A percentile compares a stretch with the other conserved stretches of the same genome.
Conservation (phyloP, 2,329 filamentous ascomycete genomes). For the Pyrenochaeta sp. region DNA sequence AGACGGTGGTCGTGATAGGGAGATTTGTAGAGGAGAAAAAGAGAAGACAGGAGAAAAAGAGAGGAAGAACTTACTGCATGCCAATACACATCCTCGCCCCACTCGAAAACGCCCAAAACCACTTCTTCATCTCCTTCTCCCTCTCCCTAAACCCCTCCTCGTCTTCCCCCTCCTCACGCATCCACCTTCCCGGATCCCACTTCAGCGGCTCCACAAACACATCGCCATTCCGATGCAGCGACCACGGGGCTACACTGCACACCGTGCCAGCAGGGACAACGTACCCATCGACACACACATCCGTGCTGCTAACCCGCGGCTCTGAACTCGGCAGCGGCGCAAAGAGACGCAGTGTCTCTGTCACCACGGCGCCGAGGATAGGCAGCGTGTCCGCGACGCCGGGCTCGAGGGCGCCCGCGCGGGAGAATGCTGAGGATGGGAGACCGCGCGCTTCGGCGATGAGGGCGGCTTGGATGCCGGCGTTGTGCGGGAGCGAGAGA, state of each 20-base stretch:
- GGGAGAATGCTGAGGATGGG: neutral
- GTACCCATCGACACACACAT: constrained; percentile 48
- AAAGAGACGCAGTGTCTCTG: constrained; percentile 59
- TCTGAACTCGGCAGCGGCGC: constrained; percentile 61
- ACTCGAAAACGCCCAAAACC: constrained; percentile 52
- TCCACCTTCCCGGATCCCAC: constrained; percentile 47
- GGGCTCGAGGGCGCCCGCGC: too few species aligned
- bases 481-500: constrained; percentile 50
- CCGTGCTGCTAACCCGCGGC: constrained; percentile 52
- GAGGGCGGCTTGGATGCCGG: constrained; percentile 55
- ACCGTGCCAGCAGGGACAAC: constrained; percentile 44
- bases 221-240: constrained; percentile 45
- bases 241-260: constrained; percentile 51
- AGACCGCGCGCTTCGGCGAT: constrained; percentile 51
- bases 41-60: neutral
- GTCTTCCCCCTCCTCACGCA: constrained; percentile 7
- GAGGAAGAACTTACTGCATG: constrained; percentile 13
- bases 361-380: constrained; percentile 60
- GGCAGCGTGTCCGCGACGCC: constrained; percentile 30
- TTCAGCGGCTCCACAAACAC: constrained; percentile 37
- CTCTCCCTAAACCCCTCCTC: neutral
- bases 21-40: too few species aligned
- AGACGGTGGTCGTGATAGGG: too few species aligned
- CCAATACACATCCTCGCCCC: constrained; percentile 54
- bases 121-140: constrained; percentile 39